Evolutionary conservation across 495 filamentous ascomycete genomes (phyloP).

Genomic region (Trichoderma parareesei): DNA sequence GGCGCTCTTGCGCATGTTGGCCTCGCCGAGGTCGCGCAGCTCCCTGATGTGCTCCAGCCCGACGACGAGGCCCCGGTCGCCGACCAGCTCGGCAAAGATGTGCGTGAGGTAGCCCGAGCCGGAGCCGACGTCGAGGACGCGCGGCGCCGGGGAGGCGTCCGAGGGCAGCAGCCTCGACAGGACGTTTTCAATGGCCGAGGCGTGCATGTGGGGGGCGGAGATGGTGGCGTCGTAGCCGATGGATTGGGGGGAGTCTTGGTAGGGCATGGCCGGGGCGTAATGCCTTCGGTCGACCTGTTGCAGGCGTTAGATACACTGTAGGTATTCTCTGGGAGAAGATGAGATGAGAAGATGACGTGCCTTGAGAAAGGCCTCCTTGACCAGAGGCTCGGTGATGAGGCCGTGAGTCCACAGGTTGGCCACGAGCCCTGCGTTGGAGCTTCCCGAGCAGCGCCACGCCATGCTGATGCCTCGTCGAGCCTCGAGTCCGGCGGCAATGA

Average conservation of each 20-base stretch:
- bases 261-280: constrained; percentile 61
- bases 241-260: constrained; percentile 82
- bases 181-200: constrained; percentile 61
- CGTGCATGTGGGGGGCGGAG: constrained; percentile 96
- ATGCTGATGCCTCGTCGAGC: constrained; percentile 39
- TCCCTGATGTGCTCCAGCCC: constrained; percentile 84
- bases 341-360: too few species aligned
- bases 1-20: constrained; percentile 65
- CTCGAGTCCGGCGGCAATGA: not conserved
- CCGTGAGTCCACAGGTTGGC: constrained; percentile 65
- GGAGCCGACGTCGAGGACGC: constrained; percentile 81
- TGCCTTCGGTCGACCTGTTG: constrained; percentile 80
- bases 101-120: constrained; percentile 90
- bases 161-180: constrained; percentile 49
- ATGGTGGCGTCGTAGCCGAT: constrained; percentile 90
- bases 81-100: constrained; percentile 75
- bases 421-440: constrained; percentile 67
- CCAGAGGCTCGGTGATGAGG: constrained; percentile 61
- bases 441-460: constrained; percentile 85
- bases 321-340: not conserved
- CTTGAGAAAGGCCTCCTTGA: constrained; percentile 70
- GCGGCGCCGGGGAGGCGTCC: constrained; percentile 29
- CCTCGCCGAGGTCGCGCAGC: constrained; percentile 61
- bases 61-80: constrained; percentile 53
- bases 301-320: not conserved